phyloP scores from a whole-genome alignment of 345 rosid species.

The Dovyalis caffra region DNA sequence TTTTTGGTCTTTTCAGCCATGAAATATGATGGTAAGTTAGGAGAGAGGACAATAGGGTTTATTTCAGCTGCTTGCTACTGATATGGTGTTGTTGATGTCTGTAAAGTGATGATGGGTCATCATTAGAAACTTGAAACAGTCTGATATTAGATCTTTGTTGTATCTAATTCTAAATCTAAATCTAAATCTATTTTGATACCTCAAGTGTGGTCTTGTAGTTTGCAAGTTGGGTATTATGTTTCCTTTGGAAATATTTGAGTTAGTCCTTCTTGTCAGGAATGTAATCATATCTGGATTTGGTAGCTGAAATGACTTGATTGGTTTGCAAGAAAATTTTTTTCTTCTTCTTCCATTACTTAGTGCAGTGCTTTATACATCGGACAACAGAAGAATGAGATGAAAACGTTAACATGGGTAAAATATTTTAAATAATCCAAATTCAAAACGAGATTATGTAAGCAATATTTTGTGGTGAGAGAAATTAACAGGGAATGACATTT shows the following conservation, averaged over 20 bases:
- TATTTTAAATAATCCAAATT: too few relatives aligned
- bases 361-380: background rate
- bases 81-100: background rate
- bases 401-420: too few relatives aligned
- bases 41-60: background rate
- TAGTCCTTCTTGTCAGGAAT: background rate
- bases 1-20: background rate
- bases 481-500: too few relatives aligned
- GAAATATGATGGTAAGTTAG: background rate
- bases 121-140: slow-evolving; percentile 6
- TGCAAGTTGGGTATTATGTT: slow-evolving; percentile 5
- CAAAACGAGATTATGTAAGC: too few relatives aligned
- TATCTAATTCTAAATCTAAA: background rate
- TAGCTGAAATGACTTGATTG: slow-evolving; percentile 5
- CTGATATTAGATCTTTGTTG: background rate
- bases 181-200: background rate
- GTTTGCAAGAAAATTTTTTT: background rate
- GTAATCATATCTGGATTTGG: slow-evolving; percentile 11
- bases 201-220: background rate
- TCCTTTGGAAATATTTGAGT: background rate
- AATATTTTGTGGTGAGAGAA: too few relatives aligned
- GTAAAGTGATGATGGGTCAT: slow-evolving; percentile 10
- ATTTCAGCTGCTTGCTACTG: background rate
- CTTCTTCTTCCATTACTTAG: background rate
- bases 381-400: background rate